These are phyloP conservation scores for Colletotrichum lupini DNA, from an alignment of 2,329 filamentous ascomycete species.

Conservation along the genomic window DNA sequence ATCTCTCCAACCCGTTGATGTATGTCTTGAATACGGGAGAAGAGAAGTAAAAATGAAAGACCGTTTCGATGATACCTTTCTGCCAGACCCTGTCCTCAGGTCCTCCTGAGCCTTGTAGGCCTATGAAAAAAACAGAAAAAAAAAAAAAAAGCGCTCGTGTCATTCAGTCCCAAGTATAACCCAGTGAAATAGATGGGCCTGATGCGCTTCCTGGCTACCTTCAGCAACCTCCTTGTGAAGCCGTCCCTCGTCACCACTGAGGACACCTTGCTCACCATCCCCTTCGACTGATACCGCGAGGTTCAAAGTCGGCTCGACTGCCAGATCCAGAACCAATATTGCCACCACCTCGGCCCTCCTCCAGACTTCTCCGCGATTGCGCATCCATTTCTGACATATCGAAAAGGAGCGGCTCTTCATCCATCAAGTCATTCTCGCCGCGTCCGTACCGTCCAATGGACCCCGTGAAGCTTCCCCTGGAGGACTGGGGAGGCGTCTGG, in stretches of 20 bases:
- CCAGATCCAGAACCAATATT: conserved; percentile 49
- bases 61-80: neutral
- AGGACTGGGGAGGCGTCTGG: conserved; percentile 57
- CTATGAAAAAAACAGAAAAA: neutral
- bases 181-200: neutral
- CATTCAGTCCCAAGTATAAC: neutral
- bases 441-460: conserved; percentile 51
- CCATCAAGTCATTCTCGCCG: conserved; percentile 61
- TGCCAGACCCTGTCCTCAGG: neutral
- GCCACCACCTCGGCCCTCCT: conserved; percentile 59
- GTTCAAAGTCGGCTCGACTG: conserved; percentile 53
- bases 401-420: conserved; percentile 78
- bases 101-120: neutral
- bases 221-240: neutral
- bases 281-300: conserved; percentile 47
- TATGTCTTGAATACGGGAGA: conserved; percentile 2
- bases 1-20: conserved; percentile 2
- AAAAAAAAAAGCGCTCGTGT: neutral
- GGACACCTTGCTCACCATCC: conserved; percentile 47
- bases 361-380: conserved; percentile 67
- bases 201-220: neutral
- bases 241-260: neutral
- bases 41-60: neutral
- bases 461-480: conserved; percentile 57
- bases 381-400: conserved; percentile 78